Evolutionary conservation across 2,329 filamentous ascomycete genomes (phyloP).

Genomic region (Nannizzia gypsea): DNA sequence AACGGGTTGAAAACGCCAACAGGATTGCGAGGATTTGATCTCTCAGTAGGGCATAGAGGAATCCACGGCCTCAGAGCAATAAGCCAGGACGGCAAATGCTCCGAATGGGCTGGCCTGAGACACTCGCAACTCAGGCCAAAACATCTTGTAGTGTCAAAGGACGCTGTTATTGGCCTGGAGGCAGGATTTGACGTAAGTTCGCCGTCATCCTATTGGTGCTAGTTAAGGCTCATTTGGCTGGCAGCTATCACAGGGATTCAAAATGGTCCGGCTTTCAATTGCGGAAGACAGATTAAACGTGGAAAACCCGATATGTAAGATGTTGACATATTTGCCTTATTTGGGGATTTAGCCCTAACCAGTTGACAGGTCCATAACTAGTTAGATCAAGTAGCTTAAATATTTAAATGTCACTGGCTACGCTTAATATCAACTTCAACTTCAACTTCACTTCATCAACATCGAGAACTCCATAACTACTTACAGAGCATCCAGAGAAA

Average conservation of each 20-base stretch:
- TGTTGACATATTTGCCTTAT: not conserved
- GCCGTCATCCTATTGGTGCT: not conserved
- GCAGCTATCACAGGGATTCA: not conserved
- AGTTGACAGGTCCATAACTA: not conserved
- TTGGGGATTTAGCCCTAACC: not conserved
- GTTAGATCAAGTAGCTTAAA: too few species aligned
- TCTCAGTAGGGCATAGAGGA: not conserved
- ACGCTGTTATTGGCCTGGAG: not conserved
- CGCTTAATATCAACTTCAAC: not conserved
- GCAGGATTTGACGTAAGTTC: not conserved
- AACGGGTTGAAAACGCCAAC: not conserved
- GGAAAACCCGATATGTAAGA: not conserved
- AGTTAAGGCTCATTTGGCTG: not conserved
- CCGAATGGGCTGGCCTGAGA: not conserved
- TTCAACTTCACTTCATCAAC: not conserved
- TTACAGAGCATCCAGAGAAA: not conserved
- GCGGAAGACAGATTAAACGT: not conserved
- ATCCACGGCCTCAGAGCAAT: not conserved
- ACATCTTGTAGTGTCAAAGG: not conserved
- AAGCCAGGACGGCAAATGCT: not conserved
- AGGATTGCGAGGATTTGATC: not conserved
- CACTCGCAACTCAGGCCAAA: not conserved
- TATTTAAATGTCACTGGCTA: too few species aligned
- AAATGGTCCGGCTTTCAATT: not conserved
- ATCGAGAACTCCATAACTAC: not conserved